Conservation (phyloP, 2,329 filamentous ascomycete genomes). For the Akanthomyces uredinophilus region DNA sequence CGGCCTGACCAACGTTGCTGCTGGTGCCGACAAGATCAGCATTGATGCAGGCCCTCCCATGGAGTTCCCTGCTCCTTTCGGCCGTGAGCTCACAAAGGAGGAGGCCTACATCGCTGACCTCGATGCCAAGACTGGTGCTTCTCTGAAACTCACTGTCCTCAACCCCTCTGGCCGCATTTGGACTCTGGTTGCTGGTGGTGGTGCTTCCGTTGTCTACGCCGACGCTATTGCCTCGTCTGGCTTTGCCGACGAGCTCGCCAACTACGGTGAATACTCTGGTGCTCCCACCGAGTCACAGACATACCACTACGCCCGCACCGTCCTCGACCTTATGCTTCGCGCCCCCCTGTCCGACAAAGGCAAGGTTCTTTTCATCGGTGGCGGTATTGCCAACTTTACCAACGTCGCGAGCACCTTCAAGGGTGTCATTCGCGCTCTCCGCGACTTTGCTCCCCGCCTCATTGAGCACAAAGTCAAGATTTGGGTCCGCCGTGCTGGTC, state of each 20-base stretch:
- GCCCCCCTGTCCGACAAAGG: constrained; percentile 79
- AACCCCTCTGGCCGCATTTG: constrained; percentile 90
- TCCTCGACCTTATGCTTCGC: constrained; percentile 95
- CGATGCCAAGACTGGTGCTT: constrained; percentile 98
- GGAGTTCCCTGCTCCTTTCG: constrained; percentile 98
- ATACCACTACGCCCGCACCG: constrained; percentile 96
- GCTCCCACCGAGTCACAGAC: constrained; percentile 98
- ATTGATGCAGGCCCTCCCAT: constrained; percentile 96
- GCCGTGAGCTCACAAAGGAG: constrained; percentile 97
- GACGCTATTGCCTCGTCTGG: constrained; percentile 96
- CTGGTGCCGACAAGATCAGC: constrained; percentile 70
- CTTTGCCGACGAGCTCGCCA: constrained; percentile 93
- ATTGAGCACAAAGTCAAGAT: constrained; percentile 97
- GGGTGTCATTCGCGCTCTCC: constrained; percentile 94
- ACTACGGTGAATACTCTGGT: constrained; percentile 99
- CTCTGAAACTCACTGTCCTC: constrained; percentile 94
- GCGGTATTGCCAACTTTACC: constrained; percentile 99
- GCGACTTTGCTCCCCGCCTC: constrained; percentile 79
- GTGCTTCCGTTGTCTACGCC: constrained; percentile 98
- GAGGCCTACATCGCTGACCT: constrained; percentile 98
- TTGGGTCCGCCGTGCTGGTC: constrained; percentile 82
- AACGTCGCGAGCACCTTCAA: constrained; percentile 99
- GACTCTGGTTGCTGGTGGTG: constrained; percentile 98
- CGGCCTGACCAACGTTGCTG: constrained; percentile 66
- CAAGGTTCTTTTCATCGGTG: constrained; percentile 99